Conservation (phyloP, 176 grass and related monocot species). For the Musa schizocarpa region DNA sequence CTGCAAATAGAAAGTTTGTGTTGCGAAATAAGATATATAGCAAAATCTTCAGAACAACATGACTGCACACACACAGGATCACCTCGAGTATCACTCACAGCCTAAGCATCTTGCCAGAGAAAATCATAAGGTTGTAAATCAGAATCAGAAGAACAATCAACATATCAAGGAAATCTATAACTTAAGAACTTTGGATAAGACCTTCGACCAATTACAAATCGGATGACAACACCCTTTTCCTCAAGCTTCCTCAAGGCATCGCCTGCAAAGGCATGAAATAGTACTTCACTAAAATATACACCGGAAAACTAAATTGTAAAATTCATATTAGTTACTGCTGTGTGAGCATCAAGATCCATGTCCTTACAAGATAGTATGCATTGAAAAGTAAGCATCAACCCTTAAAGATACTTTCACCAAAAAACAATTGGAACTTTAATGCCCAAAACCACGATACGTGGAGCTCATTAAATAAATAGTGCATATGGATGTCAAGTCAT, state of each 20-base stretch:
- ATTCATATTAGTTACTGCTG: neutral
- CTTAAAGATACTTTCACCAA: neutral
- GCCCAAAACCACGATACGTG: neutral
- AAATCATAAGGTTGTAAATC: neutral
- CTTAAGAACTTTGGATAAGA: conserved; percentile 30
- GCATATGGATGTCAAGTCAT: neutral
- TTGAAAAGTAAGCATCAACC: neutral
- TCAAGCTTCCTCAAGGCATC: conserved; percentile 89
- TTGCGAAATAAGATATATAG: neutral
- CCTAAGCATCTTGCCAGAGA: neutral
- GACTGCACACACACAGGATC: neutral
- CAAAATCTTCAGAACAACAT: neutral
- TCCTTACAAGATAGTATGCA: neutral
- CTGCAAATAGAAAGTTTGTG: conserved; percentile 39
- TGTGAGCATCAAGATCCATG: neutral
- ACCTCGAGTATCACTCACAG: neutral
- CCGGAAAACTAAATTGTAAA: neutral
- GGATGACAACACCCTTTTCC: conserved; percentile 80
- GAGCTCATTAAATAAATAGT: neutral
- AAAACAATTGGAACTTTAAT: neutral
- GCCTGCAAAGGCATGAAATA: conserved; percentile 42
- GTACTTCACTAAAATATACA: neutral
- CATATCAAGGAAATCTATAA: neutral
- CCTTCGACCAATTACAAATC: conserved; percentile 98
- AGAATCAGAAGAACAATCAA: neutral